Evolutionary conservation across 768 basidiomycete species (phyloP).

Genomic region (Hygrophorus russula): DNA sequence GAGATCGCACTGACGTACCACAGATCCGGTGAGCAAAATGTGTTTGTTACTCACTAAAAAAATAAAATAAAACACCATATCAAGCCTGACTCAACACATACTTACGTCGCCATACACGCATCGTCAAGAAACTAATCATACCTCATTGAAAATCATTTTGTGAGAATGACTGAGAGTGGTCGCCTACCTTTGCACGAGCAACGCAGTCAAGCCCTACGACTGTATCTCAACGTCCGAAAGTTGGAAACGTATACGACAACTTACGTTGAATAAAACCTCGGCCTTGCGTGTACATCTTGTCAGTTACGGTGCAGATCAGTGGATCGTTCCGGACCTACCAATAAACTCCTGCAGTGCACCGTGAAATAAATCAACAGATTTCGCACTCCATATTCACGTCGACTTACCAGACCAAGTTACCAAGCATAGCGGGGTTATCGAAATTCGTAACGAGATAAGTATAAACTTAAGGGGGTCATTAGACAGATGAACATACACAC

Average conservation of each 20-base stretch:
- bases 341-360: constrained; percentile 21
- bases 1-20: constrained; percentile 16
- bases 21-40: constrained; percentile 10
- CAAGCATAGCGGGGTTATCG: constrained; percentile 4
- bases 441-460: constrained; percentile 36
- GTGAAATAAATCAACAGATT: not conserved
- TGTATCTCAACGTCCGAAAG: constrained; percentile 1
- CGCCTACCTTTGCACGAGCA: constrained; percentile 38
- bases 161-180: not conserved
- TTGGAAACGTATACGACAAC: constrained; percentile 6
- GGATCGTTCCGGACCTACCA: constrained; percentile 19
- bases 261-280: constrained; percentile 35
- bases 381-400: not conserved
- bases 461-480: constrained; percentile 26
- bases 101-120: constrained; percentile 38
- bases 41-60: constrained; percentile 31
- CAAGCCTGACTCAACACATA: not conserved
- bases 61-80: not conserved
- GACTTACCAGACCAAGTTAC: constrained; percentile 5
- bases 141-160: not conserved
- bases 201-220: constrained; percentile 34
- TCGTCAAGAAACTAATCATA: constrained; percentile 30
- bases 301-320: not conserved
- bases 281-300: constrained; percentile 17
- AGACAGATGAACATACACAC: constrained; percentile 2